A percentile compares a stretch with the other conserved stretches of the same genome.
phyloP scores from a whole-genome alignment of 345 rosid genomes.

The Conringia planisiliqua region DNA sequence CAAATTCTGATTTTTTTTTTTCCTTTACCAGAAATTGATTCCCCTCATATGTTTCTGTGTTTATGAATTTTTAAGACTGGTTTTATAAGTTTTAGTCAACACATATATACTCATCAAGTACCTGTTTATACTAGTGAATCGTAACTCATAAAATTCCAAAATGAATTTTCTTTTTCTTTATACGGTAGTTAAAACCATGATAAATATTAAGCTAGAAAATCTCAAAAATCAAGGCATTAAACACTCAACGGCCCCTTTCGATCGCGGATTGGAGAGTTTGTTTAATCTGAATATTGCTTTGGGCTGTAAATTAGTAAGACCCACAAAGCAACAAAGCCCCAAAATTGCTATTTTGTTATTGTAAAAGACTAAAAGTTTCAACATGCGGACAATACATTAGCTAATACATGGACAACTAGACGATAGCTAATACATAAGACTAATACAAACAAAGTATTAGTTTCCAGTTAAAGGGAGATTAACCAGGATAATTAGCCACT shows the following conservation, averaged over 20 bases:
- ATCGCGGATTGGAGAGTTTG: background rate
- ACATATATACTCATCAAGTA: too few species aligned
- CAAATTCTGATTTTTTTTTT: background rate
- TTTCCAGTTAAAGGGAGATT: conserved; percentile 24
- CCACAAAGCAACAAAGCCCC: conserved; percentile 23
- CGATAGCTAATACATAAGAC: conserved; percentile 23
- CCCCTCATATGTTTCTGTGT: background rate
- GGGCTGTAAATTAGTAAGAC: background rate
- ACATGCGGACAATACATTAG: background rate
- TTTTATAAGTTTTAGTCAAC: too few species aligned
- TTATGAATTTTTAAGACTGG: background rate
- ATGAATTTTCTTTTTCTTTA: too few species aligned
- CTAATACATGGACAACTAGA: conserved; percentile 2
- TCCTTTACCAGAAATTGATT: background rate
- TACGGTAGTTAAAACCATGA: background rate
- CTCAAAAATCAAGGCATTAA: background rate
- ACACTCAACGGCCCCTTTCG: conserved; percentile 10
- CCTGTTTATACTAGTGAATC: background rate
- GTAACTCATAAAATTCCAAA: background rate
- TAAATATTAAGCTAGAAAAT: background rate
- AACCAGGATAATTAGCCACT: conserved; percentile 33
- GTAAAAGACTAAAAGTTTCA: background rate
- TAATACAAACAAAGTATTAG: conserved; percentile 31
- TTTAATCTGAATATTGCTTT: background rate
- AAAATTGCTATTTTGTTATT: background rate